Evolutionary conservation across 108 stramenopile species (phyloP).

Genomic region (Nitzschia putrida): DNA sequence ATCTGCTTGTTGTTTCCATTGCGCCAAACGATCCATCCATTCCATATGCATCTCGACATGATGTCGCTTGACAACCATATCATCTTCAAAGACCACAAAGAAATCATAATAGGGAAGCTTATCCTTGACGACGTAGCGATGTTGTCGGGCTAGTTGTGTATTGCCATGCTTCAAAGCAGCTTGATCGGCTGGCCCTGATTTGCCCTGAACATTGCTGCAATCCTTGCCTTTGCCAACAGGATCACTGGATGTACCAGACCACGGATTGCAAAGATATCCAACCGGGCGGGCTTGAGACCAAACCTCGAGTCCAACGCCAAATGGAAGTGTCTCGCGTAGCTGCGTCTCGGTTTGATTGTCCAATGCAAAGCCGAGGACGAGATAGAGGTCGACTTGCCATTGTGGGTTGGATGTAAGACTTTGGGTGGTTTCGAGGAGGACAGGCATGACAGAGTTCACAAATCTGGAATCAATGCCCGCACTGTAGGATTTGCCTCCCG

Average conservation of each 20-base stretch:
- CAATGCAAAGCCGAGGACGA: slow-evolving; percentile 49
- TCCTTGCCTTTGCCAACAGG: slow-evolving; percentile 5
- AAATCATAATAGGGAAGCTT: slow-evolving; percentile 73
- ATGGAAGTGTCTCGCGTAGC: slow-evolving; percentile 51
- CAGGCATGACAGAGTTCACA: slow-evolving; percentile 61
- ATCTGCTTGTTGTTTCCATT: not conserved
- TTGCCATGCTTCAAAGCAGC: not conserved
- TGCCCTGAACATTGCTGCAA: slow-evolving; percentile 36
- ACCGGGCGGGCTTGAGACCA: slow-evolving; percentile 77
- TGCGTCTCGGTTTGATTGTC: slow-evolving; percentile 38
- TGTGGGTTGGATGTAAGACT: slow-evolving; percentile 31
- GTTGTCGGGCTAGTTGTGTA: slow-evolving; percentile 60
- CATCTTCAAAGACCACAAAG: slow-evolving; percentile 81
- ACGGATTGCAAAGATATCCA: slow-evolving; percentile 39
- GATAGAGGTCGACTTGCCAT: slow-evolving; percentile 70
- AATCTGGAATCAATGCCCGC: slow-evolving; percentile 57
- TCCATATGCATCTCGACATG: slow-evolving; percentile 66
- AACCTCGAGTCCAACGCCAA: slow-evolving; percentile 49
- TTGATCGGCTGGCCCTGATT: not conserved
- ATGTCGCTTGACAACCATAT: slow-evolving; percentile 73
- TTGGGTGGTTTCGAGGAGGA: slow-evolving; percentile 61
- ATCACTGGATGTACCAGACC: slow-evolving; percentile 18
- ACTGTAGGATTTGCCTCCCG: slow-evolving; percentile 63
- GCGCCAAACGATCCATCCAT: slow-evolving; percentile 49
- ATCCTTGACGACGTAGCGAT: slow-evolving; percentile 81